These are phyloP conservation scores for Cajanus cajan DNA, from an alignment of 306 rosid genomes.

Conservation along the genomic window DNA sequence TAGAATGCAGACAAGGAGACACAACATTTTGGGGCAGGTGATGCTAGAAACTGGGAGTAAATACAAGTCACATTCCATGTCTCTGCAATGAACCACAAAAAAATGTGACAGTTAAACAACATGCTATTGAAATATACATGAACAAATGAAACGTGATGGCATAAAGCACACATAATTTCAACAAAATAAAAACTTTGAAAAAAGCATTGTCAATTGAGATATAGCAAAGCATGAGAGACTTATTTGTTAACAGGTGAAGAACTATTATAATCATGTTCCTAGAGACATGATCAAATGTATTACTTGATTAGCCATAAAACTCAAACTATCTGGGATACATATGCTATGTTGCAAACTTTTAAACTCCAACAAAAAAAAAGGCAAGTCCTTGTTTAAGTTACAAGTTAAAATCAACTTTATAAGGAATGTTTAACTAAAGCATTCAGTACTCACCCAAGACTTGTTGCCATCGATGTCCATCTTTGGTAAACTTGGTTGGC, in stretches of 20 bases:
- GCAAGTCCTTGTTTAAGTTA: background rate
- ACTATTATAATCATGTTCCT: background rate
- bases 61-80: slow-evolving; percentile 80
- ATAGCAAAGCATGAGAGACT: background rate
- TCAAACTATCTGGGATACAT: background rate
- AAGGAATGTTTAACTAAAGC: background rate
- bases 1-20: slow-evolving; percentile 83
- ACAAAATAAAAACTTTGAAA: background rate
- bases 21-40: slow-evolving; percentile 69
- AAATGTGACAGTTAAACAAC: background rate
- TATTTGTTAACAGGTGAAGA: background rate
- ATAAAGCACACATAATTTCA: background rate
- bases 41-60: slow-evolving; percentile 65
- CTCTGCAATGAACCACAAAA: slow-evolving; percentile 39
- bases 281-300: background rate
- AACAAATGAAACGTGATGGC: background rate
- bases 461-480: slow-evolving; percentile 61
- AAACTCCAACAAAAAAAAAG: background rate
- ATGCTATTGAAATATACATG: background rate
- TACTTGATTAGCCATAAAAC: background rate
- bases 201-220: background rate
- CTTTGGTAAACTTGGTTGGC: slow-evolving; percentile 42
- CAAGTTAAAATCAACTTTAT: background rate
- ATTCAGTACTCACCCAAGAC: slow-evolving; percentile 50
- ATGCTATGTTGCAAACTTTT: too few relatives aligned